Conservation (phyloP, 306 rosid genomes). For the Calophaca sinica region DNA sequence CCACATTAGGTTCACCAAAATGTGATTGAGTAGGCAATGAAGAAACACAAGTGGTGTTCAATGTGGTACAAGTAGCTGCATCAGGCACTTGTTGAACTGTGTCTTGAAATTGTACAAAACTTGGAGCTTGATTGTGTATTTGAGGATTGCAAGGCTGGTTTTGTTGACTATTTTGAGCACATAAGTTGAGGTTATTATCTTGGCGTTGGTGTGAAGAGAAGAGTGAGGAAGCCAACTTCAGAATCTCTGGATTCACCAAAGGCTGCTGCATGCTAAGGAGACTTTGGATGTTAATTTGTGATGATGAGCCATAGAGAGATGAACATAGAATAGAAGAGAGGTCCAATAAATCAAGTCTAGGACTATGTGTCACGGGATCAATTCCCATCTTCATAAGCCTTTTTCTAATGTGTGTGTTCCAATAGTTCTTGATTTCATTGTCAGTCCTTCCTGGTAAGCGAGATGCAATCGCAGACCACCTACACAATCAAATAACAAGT, state of each 20-base stretch:
- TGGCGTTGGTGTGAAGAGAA: constrained; percentile 55
- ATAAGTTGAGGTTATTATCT: neutral
- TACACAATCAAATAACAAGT: constrained; percentile 22
- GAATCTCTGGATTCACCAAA: constrained; percentile 67
- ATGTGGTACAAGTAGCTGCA: too few relatives aligned
- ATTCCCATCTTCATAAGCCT: constrained; percentile 94
- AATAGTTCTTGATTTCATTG: constrained; percentile 92
- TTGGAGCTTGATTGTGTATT: constrained; percentile 46
- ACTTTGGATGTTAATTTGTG: constrained; percentile 61
- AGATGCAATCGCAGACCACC: constrained; percentile 96
- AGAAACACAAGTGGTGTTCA: constrained; percentile 38
- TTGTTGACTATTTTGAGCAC: neutral
- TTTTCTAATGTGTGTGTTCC: constrained; percentile 96
- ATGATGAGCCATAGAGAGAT: constrained; percentile 53
- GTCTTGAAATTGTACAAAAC: constrained; percentile 48
- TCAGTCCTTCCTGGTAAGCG: constrained; percentile 94
- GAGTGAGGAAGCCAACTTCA: constrained; percentile 77
- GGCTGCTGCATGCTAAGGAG: constrained; percentile 61
- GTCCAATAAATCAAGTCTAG: constrained; percentile 81
- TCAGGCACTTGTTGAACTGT: constrained; percentile 18
- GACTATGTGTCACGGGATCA: constrained; percentile 91
- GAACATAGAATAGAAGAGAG: constrained; percentile 70
- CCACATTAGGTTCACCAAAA: constrained; percentile 46
- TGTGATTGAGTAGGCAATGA: constrained; percentile 51
- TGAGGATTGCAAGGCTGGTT: constrained; percentile 48